Base-by-base conservation (phyloP, 768 basidiomycete genomes). In the Rhizopogon rudus region DNA sequence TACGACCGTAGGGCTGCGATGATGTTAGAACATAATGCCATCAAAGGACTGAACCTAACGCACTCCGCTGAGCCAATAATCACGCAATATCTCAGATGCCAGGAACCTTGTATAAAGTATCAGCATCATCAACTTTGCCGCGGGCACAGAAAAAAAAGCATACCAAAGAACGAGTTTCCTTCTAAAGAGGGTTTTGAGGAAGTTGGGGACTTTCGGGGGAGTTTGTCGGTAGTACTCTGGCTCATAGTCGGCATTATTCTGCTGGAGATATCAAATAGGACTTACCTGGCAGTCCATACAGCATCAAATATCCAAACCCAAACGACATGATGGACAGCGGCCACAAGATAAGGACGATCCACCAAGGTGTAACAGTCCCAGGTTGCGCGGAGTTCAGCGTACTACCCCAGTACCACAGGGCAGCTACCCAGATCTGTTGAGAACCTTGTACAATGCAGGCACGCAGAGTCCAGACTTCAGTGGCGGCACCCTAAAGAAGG, bases 401-500 rank as follows among this genome's bases (percentile, higher is more conserved):
- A 70, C 87, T 83, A 60, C 94, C 94, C 94, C 94, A 97, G 65
- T 91, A 97, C 94, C 94, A 97, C 39, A 97, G 73, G 7, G 89
- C 94, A 3, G 94, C 90, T 13, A 96, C 88, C 94, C 94, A 97
- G 40, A 97, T 83, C 71, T 96, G 94, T 62, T 97, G 94, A 9
- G 93, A 88, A 40, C 94, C 94, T 72, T 97, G 94, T 0, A 97
- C 94, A 58, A 95, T 75, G 67, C 93, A 95, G 12, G 94, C 94
- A 33, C 94, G 82, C 56, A 93, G 67, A 31, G 87, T 89, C 94
- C 94, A 97, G 14, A 95, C 85, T 70, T 97, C 94, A 6, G 94
- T 95, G 1, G 94, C 92, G 53, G 94, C 93, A 63, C 94, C 93
- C 83, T 90, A 63, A 40, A 31, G 12, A 42, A 59, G 33, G 42